Conservation (phyloP, 2,329 filamentous ascomycete species). For the Colletotrichum paranaense region DNA sequence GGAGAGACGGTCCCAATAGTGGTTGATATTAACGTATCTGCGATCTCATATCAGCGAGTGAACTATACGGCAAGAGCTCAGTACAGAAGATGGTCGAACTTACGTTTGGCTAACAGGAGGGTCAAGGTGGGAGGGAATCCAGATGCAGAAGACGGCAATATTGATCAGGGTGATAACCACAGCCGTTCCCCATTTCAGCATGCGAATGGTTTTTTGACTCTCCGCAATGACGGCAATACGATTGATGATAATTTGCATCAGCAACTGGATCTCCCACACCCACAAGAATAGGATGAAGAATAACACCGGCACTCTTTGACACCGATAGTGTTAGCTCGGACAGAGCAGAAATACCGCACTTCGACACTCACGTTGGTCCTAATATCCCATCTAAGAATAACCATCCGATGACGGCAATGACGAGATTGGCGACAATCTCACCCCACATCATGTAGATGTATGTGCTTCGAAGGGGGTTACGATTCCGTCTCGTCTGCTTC, state of each 20-base stretch:
- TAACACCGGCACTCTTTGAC: slow-evolving; percentile 43
- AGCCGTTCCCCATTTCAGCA: slow-evolving; percentile 60
- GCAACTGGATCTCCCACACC: slow-evolving; percentile 59
- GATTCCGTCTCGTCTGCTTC: slow-evolving; percentile 53
- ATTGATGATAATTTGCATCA: slow-evolving; percentile 68
- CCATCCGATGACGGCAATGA: slow-evolving; percentile 52
- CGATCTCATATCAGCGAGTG: not conserved
- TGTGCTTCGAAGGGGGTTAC: slow-evolving; percentile 45
- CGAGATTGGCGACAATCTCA: slow-evolving; percentile 52
- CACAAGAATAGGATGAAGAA: slow-evolving; percentile 53
- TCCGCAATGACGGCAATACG: slow-evolving; percentile 61
- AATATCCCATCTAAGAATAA: slow-evolving; percentile 51
- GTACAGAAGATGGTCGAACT: slow-evolving; percentile 35
- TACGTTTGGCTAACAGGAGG: slow-evolving; percentile 51
- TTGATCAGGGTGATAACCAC: slow-evolving; percentile 60
- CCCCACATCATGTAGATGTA: slow-evolving; percentile 61
- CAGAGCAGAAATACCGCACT: too few relatives aligned
- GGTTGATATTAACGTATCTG: slow-evolving; percentile 55
- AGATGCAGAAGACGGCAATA: slow-evolving; percentile 64
- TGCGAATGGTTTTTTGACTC: slow-evolving; percentile 47
- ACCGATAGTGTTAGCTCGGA: not conserved
- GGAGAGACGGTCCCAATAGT: slow-evolving; percentile 63
- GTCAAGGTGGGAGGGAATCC: slow-evolving; percentile 58
- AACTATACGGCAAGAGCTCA: not conserved
- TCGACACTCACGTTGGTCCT: slow-evolving; percentile 40